phyloP scores from a whole-genome alignment of 441 rosid genomes.

The Populus hybrid region DNA sequence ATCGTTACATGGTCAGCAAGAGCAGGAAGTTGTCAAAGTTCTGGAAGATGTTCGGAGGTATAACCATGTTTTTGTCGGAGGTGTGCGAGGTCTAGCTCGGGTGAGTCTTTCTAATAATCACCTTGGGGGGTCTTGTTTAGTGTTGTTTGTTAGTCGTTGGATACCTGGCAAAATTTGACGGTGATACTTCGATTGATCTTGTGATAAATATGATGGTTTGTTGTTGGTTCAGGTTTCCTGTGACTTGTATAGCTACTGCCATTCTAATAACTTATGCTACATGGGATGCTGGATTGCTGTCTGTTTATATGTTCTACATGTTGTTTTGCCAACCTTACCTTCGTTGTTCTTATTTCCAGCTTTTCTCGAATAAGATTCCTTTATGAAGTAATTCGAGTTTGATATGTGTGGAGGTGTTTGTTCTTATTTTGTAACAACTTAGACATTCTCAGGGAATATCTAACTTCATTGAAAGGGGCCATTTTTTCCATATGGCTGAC shows the following conservation, averaged over 20 bases:
- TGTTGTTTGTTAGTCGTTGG: not conserved
- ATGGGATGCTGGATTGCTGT: not conserved
- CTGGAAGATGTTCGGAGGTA: constrained; percentile 50
- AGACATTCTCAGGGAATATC: not conserved
- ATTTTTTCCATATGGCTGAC: not conserved
- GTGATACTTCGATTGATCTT: too few species aligned
- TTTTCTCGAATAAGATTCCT: not conserved
- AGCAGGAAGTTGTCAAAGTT: constrained; percentile 43
- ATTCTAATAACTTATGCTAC: not conserved
- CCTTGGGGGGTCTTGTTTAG: constrained; percentile 1
- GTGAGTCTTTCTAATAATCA: constrained; percentile 21
- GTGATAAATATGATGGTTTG: not conserved
- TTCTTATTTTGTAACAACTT: not conserved
- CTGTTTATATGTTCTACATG: not conserved
- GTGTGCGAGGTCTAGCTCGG: constrained; percentile 47
- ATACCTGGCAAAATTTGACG: not conserved
- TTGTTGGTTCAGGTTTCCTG: not conserved
- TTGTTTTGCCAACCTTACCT: not conserved
- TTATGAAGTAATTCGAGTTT: not conserved
- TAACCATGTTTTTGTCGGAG: constrained; percentile 59
- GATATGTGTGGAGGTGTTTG: not conserved
- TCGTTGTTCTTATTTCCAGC: not conserved
- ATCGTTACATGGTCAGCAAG: constrained; percentile 35
- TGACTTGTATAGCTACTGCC: not conserved
- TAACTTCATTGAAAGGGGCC: not conserved